These are phyloP conservation scores for Phialophora expanda DNA, from an alignment of 2,329 filamentous ascomycete genomes.

Conservation along the genomic window DNA sequence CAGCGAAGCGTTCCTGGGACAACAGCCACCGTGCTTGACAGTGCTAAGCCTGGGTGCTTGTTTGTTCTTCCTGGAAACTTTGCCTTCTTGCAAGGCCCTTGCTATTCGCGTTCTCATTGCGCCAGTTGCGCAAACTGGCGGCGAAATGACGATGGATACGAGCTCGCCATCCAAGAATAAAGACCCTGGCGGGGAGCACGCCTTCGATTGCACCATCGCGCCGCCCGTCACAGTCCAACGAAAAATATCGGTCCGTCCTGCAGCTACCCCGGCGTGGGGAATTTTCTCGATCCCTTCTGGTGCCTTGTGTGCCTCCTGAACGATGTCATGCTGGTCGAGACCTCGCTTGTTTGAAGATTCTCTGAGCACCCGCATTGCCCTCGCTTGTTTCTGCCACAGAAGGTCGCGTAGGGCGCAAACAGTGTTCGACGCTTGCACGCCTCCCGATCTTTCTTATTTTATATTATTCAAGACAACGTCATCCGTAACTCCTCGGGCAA, in stretches of 20 bases:
- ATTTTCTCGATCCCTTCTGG: constrained; percentile 1
- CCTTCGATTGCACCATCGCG: constrained; percentile 44
- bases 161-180: constrained; percentile 2
- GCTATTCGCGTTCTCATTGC: background rate
- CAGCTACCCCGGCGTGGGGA: background rate
- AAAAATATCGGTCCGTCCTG: constrained; percentile 8
- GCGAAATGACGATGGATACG: background rate
- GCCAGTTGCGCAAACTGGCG: background rate
- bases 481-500: constrained; percentile 1
- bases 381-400: constrained; percentile 14
- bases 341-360: constrained; percentile 14
- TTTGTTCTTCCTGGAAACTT: background rate
- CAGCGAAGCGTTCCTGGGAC: background rate
- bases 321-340: constrained; percentile 9
- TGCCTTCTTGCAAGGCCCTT: background rate
- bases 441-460: background rate
- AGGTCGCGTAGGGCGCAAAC: constrained; percentile 1
- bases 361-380: constrained; percentile 7
- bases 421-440: background rate
- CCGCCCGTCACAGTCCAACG: constrained; percentile 23
- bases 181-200: constrained; percentile 12
- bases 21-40: background rate
- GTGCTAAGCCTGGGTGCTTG: constrained; percentile 7
- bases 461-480: constrained; percentile 1
- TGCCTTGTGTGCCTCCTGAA: background rate